These are phyloP conservation scores for Tagetes patula DNA, from an alignment of 129 eudicot species.

Conservation along the genomic window DNA sequence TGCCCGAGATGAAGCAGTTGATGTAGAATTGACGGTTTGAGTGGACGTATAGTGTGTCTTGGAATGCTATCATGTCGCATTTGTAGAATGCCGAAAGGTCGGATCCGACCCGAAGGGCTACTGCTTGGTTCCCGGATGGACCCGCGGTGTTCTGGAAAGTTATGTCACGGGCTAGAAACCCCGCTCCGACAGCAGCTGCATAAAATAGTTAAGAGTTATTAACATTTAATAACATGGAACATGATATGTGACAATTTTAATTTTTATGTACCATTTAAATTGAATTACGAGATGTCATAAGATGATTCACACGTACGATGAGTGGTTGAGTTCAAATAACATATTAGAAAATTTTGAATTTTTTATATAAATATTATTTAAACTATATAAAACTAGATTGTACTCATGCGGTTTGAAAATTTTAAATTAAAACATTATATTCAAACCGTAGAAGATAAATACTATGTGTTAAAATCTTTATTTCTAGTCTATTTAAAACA, in stretches of 20 bases:
- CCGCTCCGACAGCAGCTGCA: conserved; percentile 56
- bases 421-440: too few species aligned
- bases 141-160: conserved; percentile 89
- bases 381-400: too few species aligned
- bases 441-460: too few species aligned
- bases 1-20: conserved; percentile 57
- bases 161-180: conserved; percentile 77
- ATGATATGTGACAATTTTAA: background rate
- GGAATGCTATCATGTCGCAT: conserved; percentile 71
- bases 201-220: background rate
- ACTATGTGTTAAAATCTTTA: too few species aligned
- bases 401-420: too few species aligned
- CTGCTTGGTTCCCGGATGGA: conserved; percentile 86
- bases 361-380: too few species aligned
- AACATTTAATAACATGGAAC: background rate
- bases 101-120: conserved; percentile 80
- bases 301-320: too few species aligned
- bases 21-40: conserved; percentile 75
- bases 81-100: conserved; percentile 76
- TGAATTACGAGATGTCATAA: too few species aligned
- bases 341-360: too few species aligned
- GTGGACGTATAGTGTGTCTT: conserved; percentile 86
- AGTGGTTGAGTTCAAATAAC: too few species aligned
- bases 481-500: too few species aligned
- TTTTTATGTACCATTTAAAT: too few species aligned